Evolutionary conservation across 1,284 basidiomycete genomes (phyloP), one percentile per base, ranked within the genome.

Genomic region (Kalmanozyma brasiliensis): DNA sequence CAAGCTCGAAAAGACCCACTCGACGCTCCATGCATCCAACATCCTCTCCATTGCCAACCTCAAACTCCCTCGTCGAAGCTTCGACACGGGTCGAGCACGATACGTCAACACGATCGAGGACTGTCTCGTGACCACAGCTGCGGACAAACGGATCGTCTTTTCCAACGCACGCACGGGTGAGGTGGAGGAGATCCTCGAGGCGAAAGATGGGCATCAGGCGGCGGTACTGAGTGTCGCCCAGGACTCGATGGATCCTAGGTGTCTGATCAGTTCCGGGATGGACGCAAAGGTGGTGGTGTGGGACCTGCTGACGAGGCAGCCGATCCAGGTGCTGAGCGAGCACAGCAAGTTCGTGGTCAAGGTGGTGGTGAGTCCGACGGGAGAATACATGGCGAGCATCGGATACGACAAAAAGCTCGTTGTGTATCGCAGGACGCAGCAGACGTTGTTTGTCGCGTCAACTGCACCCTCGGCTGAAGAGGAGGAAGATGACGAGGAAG

Each of bases 291-390:
- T 79, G 33, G 63, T 80, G 10, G 52, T 79, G 19, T 79, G 76
- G 76, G 77, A 80, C 49, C 44, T 74, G 41, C 33, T 56, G 35
- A 62, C 34, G 34, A 42, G 64, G 8, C 43, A 35, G 23, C 51
- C 67, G 4, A 42, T 78, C 0, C 77, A 78, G 57, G 56, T 62
- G 10, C 49, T 81, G 17, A 40, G 49, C 2, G 66, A 77, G 35
- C 79, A 81, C 30, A 36, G 45, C 8, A 74, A 66, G 19, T 81
- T 80, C 46, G 79, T 77, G 22, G 76, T 81, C 33, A 55, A 65
- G 29, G 59, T 76, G 17, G 70, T 63, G 6, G 61, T 55, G 35
- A 73, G 63, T 46, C 38, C 45, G 19, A 62, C 49, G 23, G 79
- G 78, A 2, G 56, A 67, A 34, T 81, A 59, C 35, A 20, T 81